Evolutionary conservation across 352 stramenopile genomes (phyloP).

Genomic region (Saprolegnia diclina): DNA sequence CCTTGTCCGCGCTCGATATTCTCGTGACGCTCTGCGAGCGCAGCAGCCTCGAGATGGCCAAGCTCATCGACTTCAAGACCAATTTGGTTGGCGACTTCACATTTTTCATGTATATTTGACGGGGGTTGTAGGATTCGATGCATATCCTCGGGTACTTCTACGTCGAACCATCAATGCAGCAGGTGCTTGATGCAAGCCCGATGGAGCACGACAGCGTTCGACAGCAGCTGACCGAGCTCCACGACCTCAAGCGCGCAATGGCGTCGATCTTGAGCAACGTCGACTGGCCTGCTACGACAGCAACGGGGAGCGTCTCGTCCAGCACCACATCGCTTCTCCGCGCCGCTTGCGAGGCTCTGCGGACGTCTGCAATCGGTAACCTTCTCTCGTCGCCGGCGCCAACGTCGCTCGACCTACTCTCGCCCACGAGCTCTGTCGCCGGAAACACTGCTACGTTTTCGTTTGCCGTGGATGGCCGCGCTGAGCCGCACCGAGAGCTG

Average conservation of each 20-base stretch:
- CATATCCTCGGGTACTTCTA: neutral
- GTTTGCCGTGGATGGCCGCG: neutral
- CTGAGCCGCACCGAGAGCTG: too few relatives aligned
- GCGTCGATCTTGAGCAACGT: neutral
- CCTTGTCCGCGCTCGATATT: constrained; percentile 67
- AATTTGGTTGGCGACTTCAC: constrained; percentile 37
- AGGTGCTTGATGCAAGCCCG: neutral
- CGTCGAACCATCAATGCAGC: neutral
- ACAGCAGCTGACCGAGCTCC: neutral
- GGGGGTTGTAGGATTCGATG: constrained; percentile 11
- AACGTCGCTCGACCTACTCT: constrained; percentile 14
- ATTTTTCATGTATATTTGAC: neutral
- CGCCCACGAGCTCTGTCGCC: neutral
- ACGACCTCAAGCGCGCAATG: neutral
- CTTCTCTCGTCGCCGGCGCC: neutral
- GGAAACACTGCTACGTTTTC: neutral
- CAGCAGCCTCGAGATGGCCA: constrained; percentile 41
- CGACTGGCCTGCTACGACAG: neutral
- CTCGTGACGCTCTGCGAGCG: constrained; percentile 68
- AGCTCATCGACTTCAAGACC: constrained; percentile 51
- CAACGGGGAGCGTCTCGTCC: neutral
- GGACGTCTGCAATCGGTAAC: neutral
- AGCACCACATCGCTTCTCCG: neutral
- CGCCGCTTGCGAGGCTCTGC: neutral
- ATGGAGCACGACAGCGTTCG: too few relatives aligned